Conservation (phyloP, 306 rosid genomes). For the Parietaria judaica region DNA sequence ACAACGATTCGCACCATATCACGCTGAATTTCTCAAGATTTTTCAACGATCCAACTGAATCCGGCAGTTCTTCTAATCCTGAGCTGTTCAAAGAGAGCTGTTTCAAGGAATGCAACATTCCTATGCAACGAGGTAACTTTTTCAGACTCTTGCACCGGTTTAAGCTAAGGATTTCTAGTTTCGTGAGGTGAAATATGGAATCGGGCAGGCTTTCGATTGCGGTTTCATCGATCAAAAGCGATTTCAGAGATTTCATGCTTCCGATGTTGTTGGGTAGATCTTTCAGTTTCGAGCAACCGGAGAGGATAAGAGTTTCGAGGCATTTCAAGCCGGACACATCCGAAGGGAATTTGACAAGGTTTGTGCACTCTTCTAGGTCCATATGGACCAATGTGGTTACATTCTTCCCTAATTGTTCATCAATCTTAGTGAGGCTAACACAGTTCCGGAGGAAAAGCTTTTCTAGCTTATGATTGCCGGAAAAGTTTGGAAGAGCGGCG, state of each 20-base stretch:
- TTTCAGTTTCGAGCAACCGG: slow-evolving; percentile 30
- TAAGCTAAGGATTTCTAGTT: slow-evolving; percentile 36
- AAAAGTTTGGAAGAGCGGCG: slow-evolving; percentile 41
- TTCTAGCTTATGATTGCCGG: slow-evolving; percentile 32
- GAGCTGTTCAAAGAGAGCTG: slow-evolving; percentile 31
- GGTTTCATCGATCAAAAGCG: slow-evolving; percentile 33
- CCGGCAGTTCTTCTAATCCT: slow-evolving; percentile 40
- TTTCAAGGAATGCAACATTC: slow-evolving; percentile 36
- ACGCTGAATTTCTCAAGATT: slow-evolving; percentile 51
- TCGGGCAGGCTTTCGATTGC: slow-evolving; percentile 37
- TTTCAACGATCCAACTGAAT: slow-evolving; percentile 36
- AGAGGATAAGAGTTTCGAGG: slow-evolving; percentile 37
- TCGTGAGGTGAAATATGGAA: slow-evolving; percentile 33
- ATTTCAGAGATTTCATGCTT: slow-evolving; percentile 33
- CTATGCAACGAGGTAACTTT: slow-evolving; percentile 39
- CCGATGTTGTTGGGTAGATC: slow-evolving; percentile 38
- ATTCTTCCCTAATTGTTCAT: slow-evolving; percentile 42
- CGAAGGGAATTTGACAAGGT: slow-evolving; percentile 33
- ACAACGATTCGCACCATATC: slow-evolving; percentile 34
- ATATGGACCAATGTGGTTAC: slow-evolving; percentile 31
- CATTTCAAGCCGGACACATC: slow-evolving; percentile 41
- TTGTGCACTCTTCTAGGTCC: slow-evolving; percentile 31
- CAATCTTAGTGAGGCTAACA: slow-evolving; percentile 27
- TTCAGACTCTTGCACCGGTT: slow-evolving; percentile 26
- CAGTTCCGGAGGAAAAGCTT: slow-evolving; percentile 45